Conservation (phyloP, 164 flowering plant species). For the Hamamelis virginiana region DNA sequence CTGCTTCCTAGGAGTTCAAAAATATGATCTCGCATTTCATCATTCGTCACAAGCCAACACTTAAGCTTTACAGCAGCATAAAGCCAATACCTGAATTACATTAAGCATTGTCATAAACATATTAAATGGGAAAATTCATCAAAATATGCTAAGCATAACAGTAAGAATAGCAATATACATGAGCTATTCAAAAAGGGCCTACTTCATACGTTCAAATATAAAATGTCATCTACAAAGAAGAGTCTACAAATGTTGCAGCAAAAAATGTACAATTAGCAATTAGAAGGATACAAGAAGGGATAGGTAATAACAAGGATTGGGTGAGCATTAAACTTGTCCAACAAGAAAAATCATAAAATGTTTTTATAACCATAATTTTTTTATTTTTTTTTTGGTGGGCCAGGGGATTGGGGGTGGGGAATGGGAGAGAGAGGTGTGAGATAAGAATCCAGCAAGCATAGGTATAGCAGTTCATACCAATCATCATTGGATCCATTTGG, state of each 20-base stretch:
- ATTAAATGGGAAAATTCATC: neutral
- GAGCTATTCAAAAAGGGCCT: neutral
- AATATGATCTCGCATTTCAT: slow-evolving; percentile 98
- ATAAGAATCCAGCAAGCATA: neutral
- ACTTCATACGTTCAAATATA: neutral
- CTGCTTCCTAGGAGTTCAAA: slow-evolving; percentile 79
- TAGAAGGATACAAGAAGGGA: neutral
- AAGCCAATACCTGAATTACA: slow-evolving; percentile 77
- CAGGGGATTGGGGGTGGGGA: too few species aligned
- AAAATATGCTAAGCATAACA: neutral
- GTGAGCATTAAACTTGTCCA: neutral
- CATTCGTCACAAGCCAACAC: slow-evolving; percentile 93
- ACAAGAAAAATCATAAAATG: neutral
- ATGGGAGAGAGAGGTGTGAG: too few species aligned
- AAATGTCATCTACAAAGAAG: neutral
- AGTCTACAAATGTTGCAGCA: neutral
- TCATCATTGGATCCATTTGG: slow-evolving; percentile 97
- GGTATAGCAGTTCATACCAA: slow-evolving; percentile 50
- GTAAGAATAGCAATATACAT: neutral
- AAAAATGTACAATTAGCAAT: neutral
- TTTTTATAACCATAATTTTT: too few species aligned
- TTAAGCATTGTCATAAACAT: neutral
- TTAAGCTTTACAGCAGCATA: slow-evolving; percentile 87
- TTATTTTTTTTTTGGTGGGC: too few species aligned
- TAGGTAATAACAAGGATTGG: neutral